Evolutionary conservation across 805 yeast species (phyloP).

Genomic region (Candida montana): DNA sequence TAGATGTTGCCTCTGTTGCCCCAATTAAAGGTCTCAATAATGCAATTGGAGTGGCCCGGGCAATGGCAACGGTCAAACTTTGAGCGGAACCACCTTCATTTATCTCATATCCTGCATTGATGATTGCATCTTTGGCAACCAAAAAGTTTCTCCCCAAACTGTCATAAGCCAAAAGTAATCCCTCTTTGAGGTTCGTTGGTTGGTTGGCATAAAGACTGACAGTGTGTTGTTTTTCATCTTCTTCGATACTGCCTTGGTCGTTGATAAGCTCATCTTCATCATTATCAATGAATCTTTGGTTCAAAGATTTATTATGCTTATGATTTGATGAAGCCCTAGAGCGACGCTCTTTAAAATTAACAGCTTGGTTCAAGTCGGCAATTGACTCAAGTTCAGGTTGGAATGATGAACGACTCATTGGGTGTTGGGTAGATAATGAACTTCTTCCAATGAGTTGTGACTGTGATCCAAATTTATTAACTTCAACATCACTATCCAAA

Average conservation of each 20-base stretch:
- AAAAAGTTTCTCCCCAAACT: conserved; percentile 64
- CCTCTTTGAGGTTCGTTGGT: conserved; percentile 66
- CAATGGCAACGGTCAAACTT: conserved; percentile 61
- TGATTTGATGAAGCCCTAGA: no score
- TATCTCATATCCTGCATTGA: conserved; percentile 55
- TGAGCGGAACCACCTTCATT: conserved; percentile 61
- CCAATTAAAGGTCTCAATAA: conserved; percentile 84
- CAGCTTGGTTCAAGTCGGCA: conserved; percentile 15
- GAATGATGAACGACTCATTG: conserved; percentile 20
- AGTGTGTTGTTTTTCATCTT: conserved; percentile 31
- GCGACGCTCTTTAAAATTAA: not conserved
- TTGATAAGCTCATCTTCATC: conserved; percentile 8
- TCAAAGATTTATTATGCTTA: no score
- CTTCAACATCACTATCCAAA: conserved; percentile 24
- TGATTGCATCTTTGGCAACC: conserved; percentile 59
- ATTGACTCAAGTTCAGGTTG: conserved; percentile 25
- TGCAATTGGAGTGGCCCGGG: conserved; percentile 75
- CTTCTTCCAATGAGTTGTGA: conserved; percentile 24
- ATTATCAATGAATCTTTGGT: no score
- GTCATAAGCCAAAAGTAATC: conserved; percentile 67
- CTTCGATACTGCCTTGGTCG: conserved; percentile 11
- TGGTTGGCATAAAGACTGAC: conserved; percentile 81
- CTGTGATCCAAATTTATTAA: conserved; percentile 1
- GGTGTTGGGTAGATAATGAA: conserved; percentile 16
- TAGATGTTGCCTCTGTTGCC: conserved; percentile 84